phyloP scores from a whole-genome alignment of 768 basidiomycete genomes.

The Agrocybe chaxingu region DNA sequence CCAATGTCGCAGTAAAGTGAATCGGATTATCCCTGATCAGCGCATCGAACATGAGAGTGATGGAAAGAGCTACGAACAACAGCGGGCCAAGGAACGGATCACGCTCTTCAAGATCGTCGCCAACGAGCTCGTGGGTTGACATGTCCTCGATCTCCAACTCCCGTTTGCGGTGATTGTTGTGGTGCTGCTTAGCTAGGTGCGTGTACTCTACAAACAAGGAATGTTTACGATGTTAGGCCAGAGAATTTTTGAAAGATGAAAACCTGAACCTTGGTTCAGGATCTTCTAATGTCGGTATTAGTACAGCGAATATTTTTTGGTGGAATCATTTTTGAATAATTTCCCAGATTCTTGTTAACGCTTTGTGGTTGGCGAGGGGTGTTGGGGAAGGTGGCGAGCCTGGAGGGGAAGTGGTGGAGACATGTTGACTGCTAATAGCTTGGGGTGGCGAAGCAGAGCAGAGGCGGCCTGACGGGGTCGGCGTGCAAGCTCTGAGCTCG shows the following conservation, averaged over 20 bases:
- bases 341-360: constrained; percentile 39
- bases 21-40: neutral
- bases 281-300: constrained; percentile 73
- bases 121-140: constrained; percentile 9
- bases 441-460: too few species aligned
- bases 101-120: constrained; percentile 9
- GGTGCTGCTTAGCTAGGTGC: constrained; percentile 32
- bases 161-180: constrained; percentile 6
- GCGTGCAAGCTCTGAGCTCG: too few species aligned
- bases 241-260: constrained; percentile 35
- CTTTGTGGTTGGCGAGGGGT: too few species aligned
- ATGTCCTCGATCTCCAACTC: constrained; percentile 1
- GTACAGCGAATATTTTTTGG: constrained; percentile 61
- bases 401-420: too few species aligned
- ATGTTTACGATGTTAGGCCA: neutral
- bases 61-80: neutral
- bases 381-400: too few species aligned
- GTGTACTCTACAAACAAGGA: constrained; percentile 57
- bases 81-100: constrained; percentile 8
- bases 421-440: too few species aligned
- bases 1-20: neutral
- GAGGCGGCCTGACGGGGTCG: too few species aligned
- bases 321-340: constrained; percentile 73
- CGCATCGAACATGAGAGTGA: neutral
- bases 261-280: constrained; percentile 63